Percentiles rank a stretch among this genome's conserved stretches.
Conservation (phyloP, 202 grass and related monocot species). For the Setaria italica region DNA sequence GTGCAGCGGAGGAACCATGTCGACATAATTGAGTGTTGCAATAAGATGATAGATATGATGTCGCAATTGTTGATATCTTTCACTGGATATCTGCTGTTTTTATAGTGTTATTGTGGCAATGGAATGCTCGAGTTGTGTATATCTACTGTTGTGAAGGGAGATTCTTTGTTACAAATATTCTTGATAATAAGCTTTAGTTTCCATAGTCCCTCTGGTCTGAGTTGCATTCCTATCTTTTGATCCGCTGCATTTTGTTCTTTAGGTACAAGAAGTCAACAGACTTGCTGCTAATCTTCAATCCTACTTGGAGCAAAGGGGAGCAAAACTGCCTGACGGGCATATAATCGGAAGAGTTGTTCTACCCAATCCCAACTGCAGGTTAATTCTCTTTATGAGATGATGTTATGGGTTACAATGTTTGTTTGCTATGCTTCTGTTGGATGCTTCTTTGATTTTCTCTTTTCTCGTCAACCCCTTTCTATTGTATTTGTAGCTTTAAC, state of each 20-base stretch:
- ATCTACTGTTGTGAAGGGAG: neutral
- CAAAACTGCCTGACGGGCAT: slow-evolving; percentile 65
- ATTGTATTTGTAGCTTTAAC: slow-evolving; percentile 4
- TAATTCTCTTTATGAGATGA: slow-evolving; percentile 22
- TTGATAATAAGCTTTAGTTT: neutral
- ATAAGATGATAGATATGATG: slow-evolving; percentile 11
- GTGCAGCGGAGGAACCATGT: neutral
- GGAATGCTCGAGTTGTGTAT: neutral
- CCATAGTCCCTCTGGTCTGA: too few species aligned
- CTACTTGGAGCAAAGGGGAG: slow-evolving; percentile 88
- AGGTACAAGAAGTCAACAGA: slow-evolving; percentile 82
- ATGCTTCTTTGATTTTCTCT: slow-evolving; percentile 10
- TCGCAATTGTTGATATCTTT: neutral
- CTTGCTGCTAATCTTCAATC: slow-evolving; percentile 79
- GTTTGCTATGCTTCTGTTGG: slow-evolving; percentile 25
- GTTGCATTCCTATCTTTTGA: slow-evolving; percentile 6
- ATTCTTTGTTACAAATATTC: slow-evolving; percentile 8
- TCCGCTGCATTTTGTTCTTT: slow-evolving; percentile 44
- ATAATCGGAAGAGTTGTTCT: slow-evolving; percentile 76
- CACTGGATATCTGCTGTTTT: neutral
- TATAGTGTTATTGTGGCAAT: neutral
- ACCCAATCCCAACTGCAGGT: slow-evolving; percentile 86
- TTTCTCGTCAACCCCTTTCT: neutral
- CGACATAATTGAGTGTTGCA: neutral
- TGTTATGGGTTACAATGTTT: neutral